These are phyloP conservation scores for Candida insectorum DNA, from an alignment of 805 yeast genomes.

Conservation along the genomic window DNA sequence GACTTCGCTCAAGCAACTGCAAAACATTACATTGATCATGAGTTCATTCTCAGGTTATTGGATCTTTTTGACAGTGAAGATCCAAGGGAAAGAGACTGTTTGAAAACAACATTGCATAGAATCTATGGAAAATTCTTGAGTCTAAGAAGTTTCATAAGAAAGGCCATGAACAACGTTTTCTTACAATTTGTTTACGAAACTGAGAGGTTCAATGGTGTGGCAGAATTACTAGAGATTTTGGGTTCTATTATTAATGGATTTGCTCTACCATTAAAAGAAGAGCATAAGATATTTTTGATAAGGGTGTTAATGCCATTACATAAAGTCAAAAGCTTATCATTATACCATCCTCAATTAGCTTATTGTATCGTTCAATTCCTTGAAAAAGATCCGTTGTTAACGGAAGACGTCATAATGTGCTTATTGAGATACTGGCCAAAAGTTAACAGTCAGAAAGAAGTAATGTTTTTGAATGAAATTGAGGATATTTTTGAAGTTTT, in stretches of 20 bases:
- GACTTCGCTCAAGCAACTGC: conserved; percentile 93
- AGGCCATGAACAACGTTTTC: conserved; percentile 88
- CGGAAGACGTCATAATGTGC: conserved; percentile 97
- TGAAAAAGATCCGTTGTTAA: conserved; percentile 87
- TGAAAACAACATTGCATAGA: conserved; percentile 92
- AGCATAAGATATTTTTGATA: conserved; percentile 86
- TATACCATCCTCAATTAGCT: conserved; percentile 95
- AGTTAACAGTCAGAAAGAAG: conserved; percentile 89
- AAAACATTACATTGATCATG: conserved; percentile 89
- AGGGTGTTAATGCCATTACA: conserved; percentile 89
- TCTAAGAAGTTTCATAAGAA: conserved; percentile 84
- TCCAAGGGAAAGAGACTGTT: conserved; percentile 91
- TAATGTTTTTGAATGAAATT: conserved; percentile 91
- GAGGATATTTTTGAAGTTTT: conserved; percentile 96
- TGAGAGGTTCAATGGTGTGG: conserved; percentile 92
- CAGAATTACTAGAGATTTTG: conserved; percentile 88
- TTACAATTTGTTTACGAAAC: conserved; percentile 93
- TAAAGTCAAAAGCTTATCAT: conserved; percentile 80
- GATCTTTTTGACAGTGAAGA: conserved; percentile 96
- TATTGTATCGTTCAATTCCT: conserved; percentile 95
- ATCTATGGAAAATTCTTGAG: conserved; percentile 93
- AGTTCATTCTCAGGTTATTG: conserved; percentile 73
- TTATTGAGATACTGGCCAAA: conserved; percentile 95
- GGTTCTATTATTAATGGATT: conserved; percentile 97
- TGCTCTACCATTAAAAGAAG: conserved; percentile 95